Percentiles rank a stretch among this genome's conserved stretches.
phyloP scores from a whole-genome alignment of 2,329 filamentous ascomycete species.

The Mycogone perniciosa region DNA sequence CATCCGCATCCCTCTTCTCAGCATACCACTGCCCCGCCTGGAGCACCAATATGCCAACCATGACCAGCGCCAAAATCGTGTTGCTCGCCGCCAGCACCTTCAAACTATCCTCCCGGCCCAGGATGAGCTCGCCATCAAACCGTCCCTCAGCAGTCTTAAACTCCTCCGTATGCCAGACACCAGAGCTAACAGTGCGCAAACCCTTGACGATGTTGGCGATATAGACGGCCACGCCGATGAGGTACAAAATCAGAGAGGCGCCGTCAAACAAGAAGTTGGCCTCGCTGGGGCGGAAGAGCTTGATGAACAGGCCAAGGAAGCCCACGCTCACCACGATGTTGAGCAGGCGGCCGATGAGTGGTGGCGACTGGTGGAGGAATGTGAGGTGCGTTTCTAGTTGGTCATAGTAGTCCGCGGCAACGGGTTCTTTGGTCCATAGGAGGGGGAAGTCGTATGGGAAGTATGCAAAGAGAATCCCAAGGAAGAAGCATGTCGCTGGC shows the following conservation, averaged over 20 bases:
- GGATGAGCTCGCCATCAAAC: conserved; percentile 54
- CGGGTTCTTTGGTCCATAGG: conserved; percentile 65
- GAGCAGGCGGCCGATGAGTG: conserved; percentile 85
- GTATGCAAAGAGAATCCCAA: conserved; percentile 92
- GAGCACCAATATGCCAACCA: conserved; percentile 85
- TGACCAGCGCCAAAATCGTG: conserved; percentile 86
- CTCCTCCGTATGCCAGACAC: conserved; percentile 50
- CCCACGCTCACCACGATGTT: conserved; percentile 88
- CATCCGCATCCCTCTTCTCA: conserved; percentile 83
- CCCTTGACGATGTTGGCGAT: conserved; percentile 96
- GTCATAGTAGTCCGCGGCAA: conserved; percentile 65
- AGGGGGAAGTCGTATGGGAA: conserved; percentile 95
- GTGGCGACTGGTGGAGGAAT: conserved; percentile 86
- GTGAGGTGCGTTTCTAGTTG: conserved; percentile 84
- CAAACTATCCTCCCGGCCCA: conserved; percentile 82
- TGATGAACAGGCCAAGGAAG: conserved; percentile 81
- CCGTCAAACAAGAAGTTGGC: conserved; percentile 94
- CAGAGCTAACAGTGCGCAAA: conserved; percentile 71
- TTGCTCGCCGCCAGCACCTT: conserved; percentile 91
- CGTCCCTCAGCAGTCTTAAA: conserved; percentile 34
- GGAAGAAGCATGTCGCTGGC: conserved; percentile 87
- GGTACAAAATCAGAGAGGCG: conserved; percentile 72
- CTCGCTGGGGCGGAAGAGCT: conserved; percentile 90
- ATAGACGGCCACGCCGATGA: conserved; percentile 87
- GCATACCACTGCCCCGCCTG: conserved; percentile 99